A percentile compares a stretch with the other conserved stretches of the same genome.
Conservation (phyloP, 2,329 filamentous ascomycete species). For the Blastomyces percursus region DNA sequence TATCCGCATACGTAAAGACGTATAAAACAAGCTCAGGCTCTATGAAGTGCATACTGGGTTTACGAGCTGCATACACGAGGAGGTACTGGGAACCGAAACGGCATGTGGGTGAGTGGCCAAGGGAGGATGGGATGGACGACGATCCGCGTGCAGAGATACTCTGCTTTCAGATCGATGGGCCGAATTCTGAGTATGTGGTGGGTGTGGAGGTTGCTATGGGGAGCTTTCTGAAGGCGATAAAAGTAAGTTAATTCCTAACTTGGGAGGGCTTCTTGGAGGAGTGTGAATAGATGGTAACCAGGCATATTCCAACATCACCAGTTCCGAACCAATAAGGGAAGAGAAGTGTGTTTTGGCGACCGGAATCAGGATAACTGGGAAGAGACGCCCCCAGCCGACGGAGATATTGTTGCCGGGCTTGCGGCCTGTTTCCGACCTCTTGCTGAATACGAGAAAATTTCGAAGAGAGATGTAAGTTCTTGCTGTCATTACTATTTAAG, state of each 20-base stretch:
- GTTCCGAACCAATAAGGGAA: conserved; percentile 5
- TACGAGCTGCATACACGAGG: neutral
- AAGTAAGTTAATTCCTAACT: neutral
- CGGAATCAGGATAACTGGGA: neutral
- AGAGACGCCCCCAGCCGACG: neutral
- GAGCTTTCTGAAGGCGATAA: neutral
- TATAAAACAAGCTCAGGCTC: neutral
- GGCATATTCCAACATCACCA: neutral
- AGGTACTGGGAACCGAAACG: neutral
- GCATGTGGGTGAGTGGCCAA: neutral
- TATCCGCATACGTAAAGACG: neutral
- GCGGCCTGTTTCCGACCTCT: neutral
- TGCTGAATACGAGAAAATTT: neutral
- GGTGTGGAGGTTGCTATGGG: neutral
- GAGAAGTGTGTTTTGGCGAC: conserved; percentile 5
- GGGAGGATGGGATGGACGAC: neutral
- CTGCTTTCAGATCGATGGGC: conserved; percentile 4
- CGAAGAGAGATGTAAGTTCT: neutral
- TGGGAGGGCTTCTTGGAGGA: neutral
- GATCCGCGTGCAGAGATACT: neutral
- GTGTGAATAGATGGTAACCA: neutral
- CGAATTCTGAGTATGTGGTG: conserved; percentile 1
- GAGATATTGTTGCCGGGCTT: neutral
- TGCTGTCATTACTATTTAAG: too few relatives aligned
- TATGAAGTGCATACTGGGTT: neutral